Evolutionary conservation across 306 rosid species (phyloP), one percentile per base, ranked within the genome.

Genomic region (Dicorynia guianensis): DNA sequence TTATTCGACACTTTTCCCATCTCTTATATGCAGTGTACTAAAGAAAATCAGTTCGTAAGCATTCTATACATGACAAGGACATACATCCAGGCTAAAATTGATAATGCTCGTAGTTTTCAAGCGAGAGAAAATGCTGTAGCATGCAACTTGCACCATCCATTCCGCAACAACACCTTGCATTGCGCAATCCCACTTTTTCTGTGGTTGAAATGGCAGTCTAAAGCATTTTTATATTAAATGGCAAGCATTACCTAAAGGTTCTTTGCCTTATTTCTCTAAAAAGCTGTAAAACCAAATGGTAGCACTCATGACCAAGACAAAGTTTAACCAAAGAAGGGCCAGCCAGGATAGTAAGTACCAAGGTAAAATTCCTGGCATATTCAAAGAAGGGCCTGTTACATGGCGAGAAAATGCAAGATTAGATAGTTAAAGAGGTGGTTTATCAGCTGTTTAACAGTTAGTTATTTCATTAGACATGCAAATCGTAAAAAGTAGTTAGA

Each of bases 41-140:
- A 7, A 19, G 17, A 74, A 64, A 39, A 52, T 53, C 63, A 33
- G 18, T 48, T 44, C 14, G n/a, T 19, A 18, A 75, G 55, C 13
- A 65, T 56, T 19, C 44, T 30, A 35, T 33, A 50, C 54, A 73
- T 43, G 67, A 53, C 50, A 74, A 75, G 17, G 6, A 60, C 39
- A 61, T 53, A 72, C 38, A 74, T 52, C 50, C 57, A 60, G 44
- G 62, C 44, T 62, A 44, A 11, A 15, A 39, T 35, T 33, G 52
- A 57, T 12, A 40, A 13, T 36, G 56, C 40, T 36, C 62, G 11
- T 34, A 46, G 34, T 19, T 75, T 53, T 53, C 65, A 79, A 48
- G 39, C 11, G 33, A 25, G 30, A 25, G 30, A 25, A 25, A 1
- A 25, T 25, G 30, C 30, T 25, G 67, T 47, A 11, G n/a, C 43